Evolutionary conservation across 108 stramenopile genomes (phyloP).

Genomic region (Chaetoceros tenuissimus): DNA sequence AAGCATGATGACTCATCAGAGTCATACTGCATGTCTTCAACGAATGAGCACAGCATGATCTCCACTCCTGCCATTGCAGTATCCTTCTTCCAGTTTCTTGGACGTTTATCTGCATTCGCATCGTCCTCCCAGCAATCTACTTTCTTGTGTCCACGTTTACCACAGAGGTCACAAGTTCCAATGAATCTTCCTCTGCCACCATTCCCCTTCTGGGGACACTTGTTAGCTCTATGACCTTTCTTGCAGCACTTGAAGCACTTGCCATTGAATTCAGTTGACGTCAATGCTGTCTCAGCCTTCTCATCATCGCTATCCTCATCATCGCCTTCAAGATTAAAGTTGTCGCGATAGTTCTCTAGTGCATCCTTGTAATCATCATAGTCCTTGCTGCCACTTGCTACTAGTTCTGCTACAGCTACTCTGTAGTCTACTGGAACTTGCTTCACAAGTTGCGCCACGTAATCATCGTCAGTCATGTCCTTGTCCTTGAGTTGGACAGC

Average conservation of each 20-base stretch:
- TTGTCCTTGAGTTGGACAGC: background rate
- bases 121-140: constrained; percentile 4
- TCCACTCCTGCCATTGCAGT: background rate
- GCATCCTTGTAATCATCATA: background rate
- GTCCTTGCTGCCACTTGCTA: background rate
- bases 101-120: constrained; percentile 1
- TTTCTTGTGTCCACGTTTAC: constrained; percentile 10
- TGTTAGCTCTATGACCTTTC: constrained; percentile 5
- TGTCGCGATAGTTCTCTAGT: background rate
- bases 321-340: background rate
- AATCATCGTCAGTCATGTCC: background rate
- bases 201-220: constrained; percentile 8
- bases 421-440: background rate
- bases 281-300: background rate
- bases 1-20: too few species aligned
- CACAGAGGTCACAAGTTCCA: constrained; percentile 9
- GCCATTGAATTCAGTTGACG: background rate
- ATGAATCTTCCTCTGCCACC: background rate
- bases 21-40: background rate
- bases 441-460: background rate
- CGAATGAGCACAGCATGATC: background rate
- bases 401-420: background rate
- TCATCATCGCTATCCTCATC: background rate
- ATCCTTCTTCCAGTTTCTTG: background rate
- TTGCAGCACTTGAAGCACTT: constrained; percentile 11